These are phyloP conservation scores for Colletotrichum sp. DNA, from an alignment of 2,329 filamentous ascomycete genomes.

Conservation along the genomic window DNA sequence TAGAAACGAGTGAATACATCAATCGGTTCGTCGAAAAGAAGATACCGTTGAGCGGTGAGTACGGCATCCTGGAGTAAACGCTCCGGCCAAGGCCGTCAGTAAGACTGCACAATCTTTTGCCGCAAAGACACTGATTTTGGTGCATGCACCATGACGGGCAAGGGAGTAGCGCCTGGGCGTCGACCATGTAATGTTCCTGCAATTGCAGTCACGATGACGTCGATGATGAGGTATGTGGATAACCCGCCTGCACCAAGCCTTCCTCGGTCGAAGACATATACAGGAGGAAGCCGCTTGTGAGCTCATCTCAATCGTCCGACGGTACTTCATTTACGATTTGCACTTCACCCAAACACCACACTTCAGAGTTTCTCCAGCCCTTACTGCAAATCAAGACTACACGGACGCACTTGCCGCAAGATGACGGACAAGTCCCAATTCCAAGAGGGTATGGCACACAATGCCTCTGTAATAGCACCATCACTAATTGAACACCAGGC, in stretches of 20 bases:
- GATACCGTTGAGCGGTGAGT: background rate
- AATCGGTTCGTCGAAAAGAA: background rate
- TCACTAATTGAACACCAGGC: constrained; percentile 26
- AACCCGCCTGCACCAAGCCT: background rate
- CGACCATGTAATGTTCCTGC: constrained; percentile 1
- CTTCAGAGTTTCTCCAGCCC: background rate
- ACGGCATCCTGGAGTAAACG: background rate
- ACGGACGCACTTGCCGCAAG: background rate
- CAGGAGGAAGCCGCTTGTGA: background rate
- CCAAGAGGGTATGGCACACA: constrained; percentile 14
- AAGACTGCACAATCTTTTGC: background rate
- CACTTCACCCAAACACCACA: background rate
- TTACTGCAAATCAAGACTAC: background rate
- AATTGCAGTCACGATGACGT: constrained; percentile 21
- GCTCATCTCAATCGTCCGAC: background rate
- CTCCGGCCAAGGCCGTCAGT: background rate
- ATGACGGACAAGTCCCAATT: constrained; percentile 24
- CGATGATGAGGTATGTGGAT: constrained; percentile 21
- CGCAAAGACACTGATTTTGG: background rate
- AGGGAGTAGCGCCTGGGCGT: background rate
- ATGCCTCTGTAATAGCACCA: fast-evolving
- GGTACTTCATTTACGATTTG: background rate
- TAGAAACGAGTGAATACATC: background rate
- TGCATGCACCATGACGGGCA: background rate
- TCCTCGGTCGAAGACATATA: background rate